Conservation (phyloP, 2,329 filamentous ascomycete genomes). For the Cylindrodendrum hubeiense region DNA sequence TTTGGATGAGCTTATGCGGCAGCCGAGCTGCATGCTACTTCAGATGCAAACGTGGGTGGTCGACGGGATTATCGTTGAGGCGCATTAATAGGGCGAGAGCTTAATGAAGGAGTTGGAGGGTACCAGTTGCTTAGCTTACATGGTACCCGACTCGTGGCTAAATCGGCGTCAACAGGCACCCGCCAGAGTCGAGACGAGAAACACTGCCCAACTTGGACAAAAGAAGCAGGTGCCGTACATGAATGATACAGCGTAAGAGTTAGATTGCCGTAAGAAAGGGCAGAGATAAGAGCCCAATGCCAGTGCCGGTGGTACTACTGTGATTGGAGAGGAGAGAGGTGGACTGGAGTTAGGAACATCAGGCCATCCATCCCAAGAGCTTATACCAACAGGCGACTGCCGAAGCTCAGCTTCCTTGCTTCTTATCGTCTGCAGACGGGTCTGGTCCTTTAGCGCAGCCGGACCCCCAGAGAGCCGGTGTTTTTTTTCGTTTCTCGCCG, state of each 20-base stretch:
- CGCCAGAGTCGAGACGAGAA: slow-evolving; percentile 20
- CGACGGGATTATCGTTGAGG: slow-evolving; percentile 18
- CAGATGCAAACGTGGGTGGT: neutral
- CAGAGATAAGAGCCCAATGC: slow-evolving; percentile 21
- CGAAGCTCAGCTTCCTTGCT: slow-evolving; percentile 12
- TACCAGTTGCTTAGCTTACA: neutral
- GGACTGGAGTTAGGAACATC: slow-evolving; percentile 8
- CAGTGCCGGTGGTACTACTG: slow-evolving; percentile 15
- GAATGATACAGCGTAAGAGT: slow-evolving; percentile 18
- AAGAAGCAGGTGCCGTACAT: slow-evolving; percentile 23
- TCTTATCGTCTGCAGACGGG: slow-evolving; percentile 11
- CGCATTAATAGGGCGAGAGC: slow-evolving; percentile 5
- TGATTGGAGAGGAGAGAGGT: slow-evolving; percentile 30
- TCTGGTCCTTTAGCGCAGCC: slow-evolving; percentile 2
- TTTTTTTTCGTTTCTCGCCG: slow-evolving; percentile 4
- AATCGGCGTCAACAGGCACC: slow-evolving; percentile 8
- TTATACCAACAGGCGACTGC: slow-evolving; percentile 21
- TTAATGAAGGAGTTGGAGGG: slow-evolving; percentile 12
- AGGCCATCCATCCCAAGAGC: slow-evolving; percentile 17
- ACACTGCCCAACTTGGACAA: slow-evolving; percentile 8
- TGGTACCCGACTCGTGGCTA: slow-evolving; percentile 5
- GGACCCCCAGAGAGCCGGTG: slow-evolving; percentile 6
- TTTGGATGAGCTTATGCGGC: neutral
- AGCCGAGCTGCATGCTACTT: slow-evolving; percentile 14
- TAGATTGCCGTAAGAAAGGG: slow-evolving; percentile 8